These are phyloP conservation scores for Inonotus hispidus DNA, from an alignment of 1,284 basidiomycete species.

Conservation along the genomic window DNA sequence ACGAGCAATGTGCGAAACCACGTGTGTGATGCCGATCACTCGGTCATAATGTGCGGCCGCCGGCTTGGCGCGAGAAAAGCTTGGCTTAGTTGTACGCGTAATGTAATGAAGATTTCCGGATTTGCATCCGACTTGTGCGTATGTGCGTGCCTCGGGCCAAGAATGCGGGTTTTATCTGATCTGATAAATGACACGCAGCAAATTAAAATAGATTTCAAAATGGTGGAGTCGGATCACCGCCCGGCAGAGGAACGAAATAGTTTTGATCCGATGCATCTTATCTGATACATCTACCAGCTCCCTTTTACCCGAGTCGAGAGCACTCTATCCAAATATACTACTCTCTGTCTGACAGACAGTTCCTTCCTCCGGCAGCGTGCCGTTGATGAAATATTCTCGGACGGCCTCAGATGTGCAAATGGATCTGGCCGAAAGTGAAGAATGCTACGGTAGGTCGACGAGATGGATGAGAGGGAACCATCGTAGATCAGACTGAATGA, in stretches of 20 bases:
- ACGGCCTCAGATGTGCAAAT: conserved; percentile 18
- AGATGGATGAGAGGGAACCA: neutral
- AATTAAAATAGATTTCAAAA: no score
- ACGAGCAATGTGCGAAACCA: no score
- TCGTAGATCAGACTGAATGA: neutral
- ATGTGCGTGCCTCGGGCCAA: no score
- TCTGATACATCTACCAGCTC: neutral
- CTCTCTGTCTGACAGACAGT: conserved; percentile 18
- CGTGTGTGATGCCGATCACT: no score
- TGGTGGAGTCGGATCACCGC: neutral
- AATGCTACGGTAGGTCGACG: conserved; percentile 15
- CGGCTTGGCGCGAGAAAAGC: no score
- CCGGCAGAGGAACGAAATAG: conserved; percentile 7
- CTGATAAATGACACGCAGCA: neutral
- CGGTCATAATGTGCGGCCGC: no score
- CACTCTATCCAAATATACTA: conserved; percentile 9
- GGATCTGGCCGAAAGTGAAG: conserved; percentile 18
- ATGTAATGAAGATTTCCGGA: no score
- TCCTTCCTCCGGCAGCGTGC: conserved; percentile 17
- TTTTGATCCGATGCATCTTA: conserved; percentile 4
- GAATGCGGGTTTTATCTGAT: neutral
- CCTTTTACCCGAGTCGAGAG: neutral
- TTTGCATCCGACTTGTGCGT: no score
- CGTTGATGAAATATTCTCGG: conserved; percentile 18
- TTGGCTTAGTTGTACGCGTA: no score